phyloP scores from a whole-genome alignment of 768 basidiomycete species.

The Tricholoma furcatifolium region DNA sequence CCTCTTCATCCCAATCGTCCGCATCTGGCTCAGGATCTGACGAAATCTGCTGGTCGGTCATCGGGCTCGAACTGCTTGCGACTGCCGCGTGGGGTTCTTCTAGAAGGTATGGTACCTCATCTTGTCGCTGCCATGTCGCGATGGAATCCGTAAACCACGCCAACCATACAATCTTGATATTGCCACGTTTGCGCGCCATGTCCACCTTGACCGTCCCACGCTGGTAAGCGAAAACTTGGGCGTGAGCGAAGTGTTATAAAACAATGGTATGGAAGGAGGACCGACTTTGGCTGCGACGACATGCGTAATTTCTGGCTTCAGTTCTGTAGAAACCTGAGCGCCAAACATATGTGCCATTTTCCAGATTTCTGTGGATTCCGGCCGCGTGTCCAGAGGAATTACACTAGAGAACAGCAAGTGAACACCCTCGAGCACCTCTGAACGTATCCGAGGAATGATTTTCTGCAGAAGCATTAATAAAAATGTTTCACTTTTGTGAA shows the following conservation, averaged over 20 bases:
- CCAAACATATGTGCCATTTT: constrained; percentile 85
- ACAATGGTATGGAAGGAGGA: neutral
- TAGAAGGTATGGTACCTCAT: constrained; percentile 75
- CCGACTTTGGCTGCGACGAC: constrained; percentile 87
- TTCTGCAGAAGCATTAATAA: constrained; percentile 38
- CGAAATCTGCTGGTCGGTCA: constrained; percentile 49
- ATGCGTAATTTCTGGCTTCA: constrained; percentile 73
- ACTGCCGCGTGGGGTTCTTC: constrained; percentile 50
- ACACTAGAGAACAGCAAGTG: constrained; percentile 93
- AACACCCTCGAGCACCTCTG: constrained; percentile 71
- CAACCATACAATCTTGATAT: constrained; percentile 82
- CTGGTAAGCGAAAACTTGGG: constrained; percentile 45
- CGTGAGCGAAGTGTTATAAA: neutral
- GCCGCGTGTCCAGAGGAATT: constrained; percentile 83
- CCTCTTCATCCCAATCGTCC: constrained; percentile 63
- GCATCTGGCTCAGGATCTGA: constrained; percentile 66
- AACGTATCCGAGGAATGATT: constrained; percentile 83
- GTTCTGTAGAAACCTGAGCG: constrained; percentile 72
- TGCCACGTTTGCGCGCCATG: constrained; percentile 70
- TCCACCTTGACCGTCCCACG: constrained; percentile 92
- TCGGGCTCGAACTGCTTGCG: constrained; percentile 32
- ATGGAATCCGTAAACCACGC: constrained; percentile 90
- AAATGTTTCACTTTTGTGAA: constrained; percentile 4
- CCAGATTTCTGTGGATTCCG: constrained; percentile 85
- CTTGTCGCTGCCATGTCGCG: constrained; percentile 82